Evolutionary conservation across 31 red algal genomes (phyloP), one percentile per base, ranked within the genome.

Genomic region (Odonthalia washingtoniensis): DNA sequence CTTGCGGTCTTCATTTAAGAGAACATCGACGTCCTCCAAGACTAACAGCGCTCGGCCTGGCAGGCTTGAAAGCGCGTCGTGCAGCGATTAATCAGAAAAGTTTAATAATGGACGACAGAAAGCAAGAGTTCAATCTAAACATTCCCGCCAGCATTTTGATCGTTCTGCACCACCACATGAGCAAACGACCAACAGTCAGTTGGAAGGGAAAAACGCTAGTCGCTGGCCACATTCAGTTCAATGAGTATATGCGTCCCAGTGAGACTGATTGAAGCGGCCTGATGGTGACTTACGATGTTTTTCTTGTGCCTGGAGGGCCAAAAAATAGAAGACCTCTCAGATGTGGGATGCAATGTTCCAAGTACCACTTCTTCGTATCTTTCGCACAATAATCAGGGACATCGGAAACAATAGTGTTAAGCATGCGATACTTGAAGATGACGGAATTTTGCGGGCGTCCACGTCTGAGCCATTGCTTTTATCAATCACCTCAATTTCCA

Each of bases 221-320:
- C n/a, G n/a, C n/a, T n/a, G n/a, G n/a, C n/a, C n/a, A n/a, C n/a
- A n/a, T n/a, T n/a, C n/a, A n/a, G n/a, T n/a, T n/a, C n/a, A n/a
- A n/a, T n/a, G n/a, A n/a, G n/a, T n/a, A n/a, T n/a, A n/a, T n/a
- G n/a, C n/a, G n/a, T n/a, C n/a, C n/a, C n/a, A n/a, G n/a, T n/a
- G n/a, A n/a, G n/a, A n/a, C n/a, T n/a, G n/a, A n/a, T n/a, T n/a
- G n/a, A n/a, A n/a, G n/a, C n/a, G n/a, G n/a, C n/a, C n/a, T 75
- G 21, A 91, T 82, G 14, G 75, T 74, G 43, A 96, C 81, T 2
- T 81, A 85, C 12, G 73, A 82, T 5, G 94, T 91, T 87, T 96
- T 96, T 77, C 94, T 89, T 27, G 68, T 78, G 0, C 94, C 94
- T n/a, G 94, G 94, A 17, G 94, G 87, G 18, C 94, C 94, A 79